Evolutionary conservation across 805 yeast genomes (phyloP).

Genomic region (Schwanniomyces occidentalis): DNA sequence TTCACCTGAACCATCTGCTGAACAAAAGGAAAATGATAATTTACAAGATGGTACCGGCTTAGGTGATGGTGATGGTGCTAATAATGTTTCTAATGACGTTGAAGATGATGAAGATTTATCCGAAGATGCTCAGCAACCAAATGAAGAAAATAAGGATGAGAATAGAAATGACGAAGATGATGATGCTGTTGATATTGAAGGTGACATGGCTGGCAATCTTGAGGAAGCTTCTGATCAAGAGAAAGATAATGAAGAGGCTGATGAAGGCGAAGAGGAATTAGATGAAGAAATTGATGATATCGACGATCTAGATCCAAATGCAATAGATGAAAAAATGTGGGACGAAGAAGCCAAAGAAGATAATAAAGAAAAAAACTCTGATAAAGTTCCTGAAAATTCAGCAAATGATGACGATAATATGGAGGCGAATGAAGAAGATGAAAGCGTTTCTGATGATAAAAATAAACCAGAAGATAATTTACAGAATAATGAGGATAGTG

Average conservation of each 20-base stretch:
- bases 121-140: conserved; percentile 73
- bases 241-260: conserved; percentile 52
- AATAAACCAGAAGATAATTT: conserved; percentile 35
- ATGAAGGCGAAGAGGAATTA: conserved; percentile 56
- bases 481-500: conserved; percentile 33
- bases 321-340: conserved; percentile 97
- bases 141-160: conserved; percentile 65
- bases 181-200: conserved; percentile 91
- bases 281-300: conserved; percentile 90
- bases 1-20: conserved; percentile 77
- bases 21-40: conserved; percentile 59
- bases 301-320: conserved; percentile 90
- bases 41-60: conserved; percentile 85
- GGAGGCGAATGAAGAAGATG: conserved; percentile 49
- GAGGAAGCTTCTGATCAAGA: conserved; percentile 79
- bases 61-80: conserved; percentile 91
- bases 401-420: conserved; percentile 51
- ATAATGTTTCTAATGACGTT: conserved; percentile 76
- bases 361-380: conserved; percentile 80
- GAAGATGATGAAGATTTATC: conserved; percentile 89
- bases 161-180: conserved; percentile 67
- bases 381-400: conserved; percentile 60
- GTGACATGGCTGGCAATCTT: conserved; percentile 93
- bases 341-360: conserved; percentile 83
- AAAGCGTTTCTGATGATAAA: conserved; percentile 30